These are phyloP conservation scores for Musa troglodytarum DNA, from an alignment of 176 grass and related monocot species.

Conservation along the genomic window DNA sequence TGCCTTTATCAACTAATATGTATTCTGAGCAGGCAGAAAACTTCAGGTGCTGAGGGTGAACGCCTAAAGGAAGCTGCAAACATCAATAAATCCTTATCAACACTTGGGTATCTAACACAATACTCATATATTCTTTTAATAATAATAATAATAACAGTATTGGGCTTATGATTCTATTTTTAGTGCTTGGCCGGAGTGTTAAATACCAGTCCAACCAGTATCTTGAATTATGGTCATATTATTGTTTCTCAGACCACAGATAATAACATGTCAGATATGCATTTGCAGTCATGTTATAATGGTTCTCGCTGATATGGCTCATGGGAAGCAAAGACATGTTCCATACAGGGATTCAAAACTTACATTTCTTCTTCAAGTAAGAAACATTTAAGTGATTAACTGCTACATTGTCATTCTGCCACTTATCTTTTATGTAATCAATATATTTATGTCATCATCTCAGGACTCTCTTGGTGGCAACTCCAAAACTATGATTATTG, in stretches of 20 bases:
- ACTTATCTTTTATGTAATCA: slow-evolving; percentile 10
- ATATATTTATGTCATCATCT: slow-evolving; percentile 24
- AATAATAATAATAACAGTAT: too few species aligned
- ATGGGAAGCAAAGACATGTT: slow-evolving; percentile 80
- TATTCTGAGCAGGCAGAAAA: slow-evolving; percentile 61
- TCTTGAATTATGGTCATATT: slow-evolving; percentile 5
- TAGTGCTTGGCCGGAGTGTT: too few species aligned
- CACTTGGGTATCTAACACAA: slow-evolving; percentile 57
- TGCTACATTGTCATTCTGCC: background rate
- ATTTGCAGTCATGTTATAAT: slow-evolving; percentile 87
- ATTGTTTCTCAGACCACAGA: background rate
- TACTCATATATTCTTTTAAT: slow-evolving; percentile 4
- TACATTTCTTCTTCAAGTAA: slow-evolving; percentile 93
- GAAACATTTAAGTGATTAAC: slow-evolving; percentile 18
- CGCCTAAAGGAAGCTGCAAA: slow-evolving; percentile 96
- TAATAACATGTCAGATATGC: slow-evolving; percentile 9
- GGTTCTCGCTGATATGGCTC: slow-evolving; percentile 87
- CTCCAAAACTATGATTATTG: slow-evolving; percentile 87
- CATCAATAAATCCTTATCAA: slow-evolving; percentile 92
- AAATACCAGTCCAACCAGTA: background rate
- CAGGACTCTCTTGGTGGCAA: slow-evolving; percentile 92
- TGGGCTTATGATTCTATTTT: too few species aligned
- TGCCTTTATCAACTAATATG: background rate
- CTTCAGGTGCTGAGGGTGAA: slow-evolving; percentile 89
- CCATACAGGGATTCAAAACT: slow-evolving; percentile 95